Conservation (phyloP, 306 rosid genomes). For the Crataegus laevigata region DNA sequence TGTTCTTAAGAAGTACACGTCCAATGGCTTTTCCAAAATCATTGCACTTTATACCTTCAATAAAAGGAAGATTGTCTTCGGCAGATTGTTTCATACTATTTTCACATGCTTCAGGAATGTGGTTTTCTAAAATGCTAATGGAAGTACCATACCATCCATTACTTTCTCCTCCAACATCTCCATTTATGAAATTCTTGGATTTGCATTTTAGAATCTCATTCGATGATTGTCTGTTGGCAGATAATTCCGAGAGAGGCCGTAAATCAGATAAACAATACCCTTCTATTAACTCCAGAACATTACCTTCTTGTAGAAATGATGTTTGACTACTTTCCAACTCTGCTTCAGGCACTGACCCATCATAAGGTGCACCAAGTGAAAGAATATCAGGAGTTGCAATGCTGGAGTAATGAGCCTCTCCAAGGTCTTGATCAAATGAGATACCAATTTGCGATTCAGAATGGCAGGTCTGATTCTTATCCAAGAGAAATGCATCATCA, state of each 20-base stretch:
- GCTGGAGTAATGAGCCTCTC: conserved; percentile 25
- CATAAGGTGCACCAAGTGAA: conserved; percentile 27
- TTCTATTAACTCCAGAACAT: conserved; percentile 62
- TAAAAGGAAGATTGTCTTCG: conserved; percentile 28
- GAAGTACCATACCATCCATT: conserved; percentile 71
- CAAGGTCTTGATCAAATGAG: conserved; percentile 41
- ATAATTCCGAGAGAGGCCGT: conserved; percentile 43
- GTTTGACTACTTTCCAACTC: conserved; percentile 47
- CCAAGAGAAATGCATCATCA: conserved; percentile 69
- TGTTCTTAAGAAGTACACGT: conserved; percentile 55
- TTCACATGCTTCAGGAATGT: conserved; percentile 46
- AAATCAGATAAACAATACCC: conserved; percentile 62
- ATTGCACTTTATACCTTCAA: conserved; percentile 25
- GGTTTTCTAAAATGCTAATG: conserved; percentile 61
- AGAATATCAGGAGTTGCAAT: conserved; percentile 36
- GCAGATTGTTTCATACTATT: conserved; percentile 19
- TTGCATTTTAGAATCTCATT: conserved; percentile 32
- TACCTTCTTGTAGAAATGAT: conserved; percentile 41
- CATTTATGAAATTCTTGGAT: conserved; percentile 28
- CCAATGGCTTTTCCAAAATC: conserved; percentile 44
- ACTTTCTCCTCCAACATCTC: conserved; percentile 47
- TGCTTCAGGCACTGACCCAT: conserved; percentile 37
- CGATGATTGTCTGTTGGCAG: conserved; percentile 39
- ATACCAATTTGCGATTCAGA: conserved; percentile 32
- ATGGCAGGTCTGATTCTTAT: conserved; percentile 23